Evolutionary conservation across 2,329 filamentous ascomycete species (phyloP).

Genomic region (Zymoseptoria crescenta): DNA sequence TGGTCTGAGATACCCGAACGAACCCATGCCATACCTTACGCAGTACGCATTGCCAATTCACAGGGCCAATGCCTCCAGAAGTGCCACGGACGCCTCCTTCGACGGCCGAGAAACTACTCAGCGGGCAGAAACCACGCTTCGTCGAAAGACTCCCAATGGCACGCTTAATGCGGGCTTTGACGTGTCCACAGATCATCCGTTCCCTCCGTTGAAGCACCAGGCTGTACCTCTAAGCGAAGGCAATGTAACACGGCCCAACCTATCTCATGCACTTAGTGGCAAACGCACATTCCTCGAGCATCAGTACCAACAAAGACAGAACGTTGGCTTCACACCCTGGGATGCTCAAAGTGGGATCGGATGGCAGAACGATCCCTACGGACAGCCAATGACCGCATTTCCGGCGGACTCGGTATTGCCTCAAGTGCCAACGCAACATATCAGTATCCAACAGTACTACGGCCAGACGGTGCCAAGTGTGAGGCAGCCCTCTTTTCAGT

Average conservation of each 20-base stretch:
- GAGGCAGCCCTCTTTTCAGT: conserved; percentile 51
- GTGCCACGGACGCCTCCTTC: conserved; percentile 9
- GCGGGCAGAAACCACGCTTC: conserved; percentile 63
- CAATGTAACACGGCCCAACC: conserved; percentile 24
- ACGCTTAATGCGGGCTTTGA: conserved; percentile 88
- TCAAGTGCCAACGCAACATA: conserved; percentile 43
- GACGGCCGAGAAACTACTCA: conserved; percentile 24
- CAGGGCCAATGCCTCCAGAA: conserved; percentile 9
- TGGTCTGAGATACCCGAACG: conserved; percentile 5
- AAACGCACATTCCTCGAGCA: conserved; percentile 27
- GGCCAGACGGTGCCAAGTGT: conserved; percentile 50
- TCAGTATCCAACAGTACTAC: conserved; percentile 23
- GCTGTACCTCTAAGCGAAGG: conserved; percentile 55
- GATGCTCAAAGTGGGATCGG: conserved; percentile 2
- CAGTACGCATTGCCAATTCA: conserved; percentile 28
- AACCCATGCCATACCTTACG: conserved; percentile 23
- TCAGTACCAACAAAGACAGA: conserved; percentile 25
- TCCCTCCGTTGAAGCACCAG: conserved; percentile 63
- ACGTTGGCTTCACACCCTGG: conserved; percentile 11
- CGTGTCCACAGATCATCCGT: conserved; percentile 47
- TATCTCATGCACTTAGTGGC: conserved; percentile 18
- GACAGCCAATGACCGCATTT: conserved; percentile 17
- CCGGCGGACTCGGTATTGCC: conserved; percentile 55
- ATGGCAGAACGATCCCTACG: conserved; percentile 9
- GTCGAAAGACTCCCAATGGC: conserved; percentile 90